Evolutionary conservation across 768 basidiomycete species (phyloP).

Genomic region (Tremella mesenterica): DNA sequence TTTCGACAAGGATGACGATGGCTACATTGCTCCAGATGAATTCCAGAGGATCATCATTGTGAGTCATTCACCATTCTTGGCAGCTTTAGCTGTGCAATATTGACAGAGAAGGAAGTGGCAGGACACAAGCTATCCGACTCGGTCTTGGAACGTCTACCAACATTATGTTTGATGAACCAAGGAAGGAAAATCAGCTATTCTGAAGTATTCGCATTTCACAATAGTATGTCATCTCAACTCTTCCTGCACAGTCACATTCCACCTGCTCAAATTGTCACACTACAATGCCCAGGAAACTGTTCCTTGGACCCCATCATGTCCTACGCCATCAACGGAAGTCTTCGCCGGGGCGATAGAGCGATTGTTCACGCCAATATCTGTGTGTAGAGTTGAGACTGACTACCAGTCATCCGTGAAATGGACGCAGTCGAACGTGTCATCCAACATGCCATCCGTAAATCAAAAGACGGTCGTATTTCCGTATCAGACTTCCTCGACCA

Average conservation of each 20-base stretch:
- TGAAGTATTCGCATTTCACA: slow-evolving; percentile 93
- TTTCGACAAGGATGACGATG: slow-evolving; percentile 81
- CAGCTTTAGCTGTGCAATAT: no score
- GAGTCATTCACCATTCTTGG: slow-evolving; percentile 43
- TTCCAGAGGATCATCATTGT: slow-evolving; percentile 94
- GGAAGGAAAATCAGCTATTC: slow-evolving; percentile 90
- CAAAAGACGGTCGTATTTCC: slow-evolving; percentile 91
- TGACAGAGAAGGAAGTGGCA: slow-evolving; percentile 75
- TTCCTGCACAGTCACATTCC: no score
- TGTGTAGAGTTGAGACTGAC: not conserved
- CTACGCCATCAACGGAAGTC: no score
- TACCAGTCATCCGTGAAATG: slow-evolving; percentile 59
- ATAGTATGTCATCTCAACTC: slow-evolving; percentile 49
- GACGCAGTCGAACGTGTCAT: slow-evolving; percentile 92
- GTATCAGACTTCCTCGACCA: slow-evolving; percentile 91
- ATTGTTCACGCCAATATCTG: slow-evolving; percentile 52
- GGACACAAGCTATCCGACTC: slow-evolving; percentile 94
- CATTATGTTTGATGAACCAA: slow-evolving; percentile 77
- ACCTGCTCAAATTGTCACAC: no score
- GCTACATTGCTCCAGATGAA: slow-evolving; percentile 85
- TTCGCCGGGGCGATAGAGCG: no score
- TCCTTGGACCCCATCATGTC: no score
- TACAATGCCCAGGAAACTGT: no score
- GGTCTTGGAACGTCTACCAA: slow-evolving; percentile 84
- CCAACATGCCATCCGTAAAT: slow-evolving; percentile 77